Evolutionary conservation across 2,329 filamentous ascomycete genomes (phyloP).

Genomic region (Xylariales sp.): DNA sequence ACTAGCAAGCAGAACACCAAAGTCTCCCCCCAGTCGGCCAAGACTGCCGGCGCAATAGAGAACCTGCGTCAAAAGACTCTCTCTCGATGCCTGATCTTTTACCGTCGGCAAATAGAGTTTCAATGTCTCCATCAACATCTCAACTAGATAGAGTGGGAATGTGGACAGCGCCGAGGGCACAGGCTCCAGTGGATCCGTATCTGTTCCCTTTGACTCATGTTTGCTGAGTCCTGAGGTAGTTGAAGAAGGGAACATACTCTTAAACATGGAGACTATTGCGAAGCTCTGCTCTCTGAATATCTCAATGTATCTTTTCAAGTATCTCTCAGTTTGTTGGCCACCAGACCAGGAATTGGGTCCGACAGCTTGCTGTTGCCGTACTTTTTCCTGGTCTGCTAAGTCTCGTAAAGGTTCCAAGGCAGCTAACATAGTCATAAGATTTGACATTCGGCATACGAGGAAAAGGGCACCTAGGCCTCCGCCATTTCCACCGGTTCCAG

Average conservation of each 20-base stretch:
- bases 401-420: slow-evolving; percentile 82
- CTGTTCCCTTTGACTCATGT: slow-evolving; percentile 10
- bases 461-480: slow-evolving; percentile 76
- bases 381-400: slow-evolving; percentile 80
- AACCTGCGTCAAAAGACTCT: slow-evolving; percentile 88
- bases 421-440: slow-evolving; percentile 72
- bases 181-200: slow-evolving; percentile 43
- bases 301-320: slow-evolving; percentile 91
- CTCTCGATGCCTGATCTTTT: slow-evolving; percentile 71
- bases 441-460: slow-evolving; percentile 78
- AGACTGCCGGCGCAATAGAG: slow-evolving; percentile 90
- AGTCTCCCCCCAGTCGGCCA: slow-evolving; percentile 86
- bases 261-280: slow-evolving; percentile 90
- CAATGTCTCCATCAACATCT: slow-evolving; percentile 74
- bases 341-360: slow-evolving; percentile 50
- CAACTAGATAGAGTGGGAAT: slow-evolving; percentile 79
- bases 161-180: slow-evolving; percentile 75
- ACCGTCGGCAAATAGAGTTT: slow-evolving; percentile 76
- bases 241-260: slow-evolving; percentile 74
- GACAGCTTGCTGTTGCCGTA: slow-evolving; percentile 37
- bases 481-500: slow-evolving; percentile 42
- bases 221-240: too few relatives aligned
- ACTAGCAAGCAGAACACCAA: slow-evolving; percentile 78
- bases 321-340: slow-evolving; percentile 91
- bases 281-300: slow-evolving; percentile 98